Base-by-base conservation (phyloP, 2,329 filamentous ascomycete species). In the Madurella mycetomatis region DNA sequence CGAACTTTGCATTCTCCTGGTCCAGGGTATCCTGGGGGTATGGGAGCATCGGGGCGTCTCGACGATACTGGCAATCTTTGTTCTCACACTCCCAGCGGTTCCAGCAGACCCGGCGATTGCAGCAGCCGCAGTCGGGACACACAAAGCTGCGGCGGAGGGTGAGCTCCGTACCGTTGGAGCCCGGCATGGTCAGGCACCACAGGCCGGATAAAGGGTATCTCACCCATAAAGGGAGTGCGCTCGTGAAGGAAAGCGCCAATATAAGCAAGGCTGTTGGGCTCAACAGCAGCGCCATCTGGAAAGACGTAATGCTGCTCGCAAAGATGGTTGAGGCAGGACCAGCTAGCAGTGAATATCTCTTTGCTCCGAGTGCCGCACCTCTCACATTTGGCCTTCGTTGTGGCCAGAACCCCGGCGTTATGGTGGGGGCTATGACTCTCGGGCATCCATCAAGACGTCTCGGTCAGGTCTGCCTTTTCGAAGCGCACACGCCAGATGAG, bases 61-160 rank as follows among this genome's bases (percentile, higher is more conserved):
- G 30, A 2, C 2, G 18, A 25, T 47, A 60, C 2, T 43, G 9
- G 49, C 62, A 63, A 4, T 46, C 41, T 9, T 30, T 88, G 1
- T 60, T 80, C 42, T 76, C 72, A 56, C 86, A 91, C 25, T 71
- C 67, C 85, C 85, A 89, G 1, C 77, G 75, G 5, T 69, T 70
- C 84, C 86, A 91, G 19, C 75, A 68, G 13, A 78, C 72, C 1
- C 87, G 76, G 2, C 82, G 76, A 41, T 76, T 83, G 61, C 86
- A 88, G 41, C 81, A 77, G 0, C 74, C 71, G 59, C 88, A 91
- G 1, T 70, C 55, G 0, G 82, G 83, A 60, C 88, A 92, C 1
- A 87, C 80, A 45, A 90, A 80, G 0, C 87, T 87, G 48, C 74
- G 73, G 63, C 82, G 85, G 53, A 79, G 82, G 9, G 73, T 67